phyloP scores from a whole-genome alignment of 306 rosid species.

The Betula pendula region DNA sequence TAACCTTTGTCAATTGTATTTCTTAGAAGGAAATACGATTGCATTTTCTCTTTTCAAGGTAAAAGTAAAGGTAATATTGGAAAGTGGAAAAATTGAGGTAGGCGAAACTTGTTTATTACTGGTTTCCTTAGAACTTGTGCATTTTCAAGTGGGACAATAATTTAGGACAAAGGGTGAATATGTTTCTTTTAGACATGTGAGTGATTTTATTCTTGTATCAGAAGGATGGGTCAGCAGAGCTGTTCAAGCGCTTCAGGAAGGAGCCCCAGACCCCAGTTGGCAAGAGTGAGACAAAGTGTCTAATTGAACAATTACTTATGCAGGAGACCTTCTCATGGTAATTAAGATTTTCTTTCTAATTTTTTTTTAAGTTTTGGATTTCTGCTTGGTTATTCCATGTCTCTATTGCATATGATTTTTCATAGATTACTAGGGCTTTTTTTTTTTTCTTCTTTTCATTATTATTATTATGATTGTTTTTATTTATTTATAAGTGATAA shows the following conservation, averaged over 20 bases:
- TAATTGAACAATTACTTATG: conserved; percentile 69
- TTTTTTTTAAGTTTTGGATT: conserved; percentile 12
- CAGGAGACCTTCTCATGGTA: conserved; percentile 90
- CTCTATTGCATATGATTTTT: background rate
- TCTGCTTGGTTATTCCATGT: background rate
- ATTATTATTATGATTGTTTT: no score
- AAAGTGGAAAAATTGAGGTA: no score
- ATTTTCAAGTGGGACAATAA: no score
- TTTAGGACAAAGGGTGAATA: background rate
- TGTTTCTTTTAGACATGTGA: conserved; percentile 1
- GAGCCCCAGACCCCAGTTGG: conserved; percentile 41
- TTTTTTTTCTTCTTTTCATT: no score
- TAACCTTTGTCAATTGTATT: no score
- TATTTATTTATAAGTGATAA: no score
- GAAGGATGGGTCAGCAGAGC: conserved; percentile 45
- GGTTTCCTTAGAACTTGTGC: no score
- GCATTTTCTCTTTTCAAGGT: no score
- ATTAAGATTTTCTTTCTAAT: conserved; percentile 4
- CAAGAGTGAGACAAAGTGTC: conserved; percentile 47
- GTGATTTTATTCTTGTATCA: conserved; percentile 26
- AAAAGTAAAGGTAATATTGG: no score
- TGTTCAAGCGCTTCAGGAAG: conserved; percentile 32
- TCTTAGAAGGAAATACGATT: no score
- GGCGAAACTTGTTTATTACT: no score
- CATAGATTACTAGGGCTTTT: background rate